Evolutionary conservation across 2,329 filamentous ascomycete genomes (phyloP).

Genomic region (Alternaria sp.): DNA sequence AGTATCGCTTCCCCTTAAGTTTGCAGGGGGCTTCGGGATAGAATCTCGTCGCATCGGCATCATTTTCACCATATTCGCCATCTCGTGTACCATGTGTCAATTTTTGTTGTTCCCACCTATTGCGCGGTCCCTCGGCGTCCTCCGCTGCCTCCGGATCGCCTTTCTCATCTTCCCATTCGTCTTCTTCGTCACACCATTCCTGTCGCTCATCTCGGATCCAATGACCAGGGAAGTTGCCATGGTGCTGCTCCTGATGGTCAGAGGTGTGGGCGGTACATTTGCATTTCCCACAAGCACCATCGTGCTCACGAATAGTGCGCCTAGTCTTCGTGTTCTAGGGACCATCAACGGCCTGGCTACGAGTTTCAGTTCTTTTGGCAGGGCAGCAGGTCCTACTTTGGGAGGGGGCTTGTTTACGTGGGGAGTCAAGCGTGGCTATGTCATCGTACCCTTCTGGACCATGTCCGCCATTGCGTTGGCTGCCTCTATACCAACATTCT

Average conservation of each 20-base stretch:
- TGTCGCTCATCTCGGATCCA: slow-evolving; percentile 66
- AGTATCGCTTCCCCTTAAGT: slow-evolving; percentile 76
- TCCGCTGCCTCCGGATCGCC: slow-evolving; percentile 75
- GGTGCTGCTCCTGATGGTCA: slow-evolving; percentile 73
- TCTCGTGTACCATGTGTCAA: slow-evolving; percentile 81
- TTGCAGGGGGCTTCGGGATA: slow-evolving; percentile 80
- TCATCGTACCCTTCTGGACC: slow-evolving; percentile 83
- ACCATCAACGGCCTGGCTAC: slow-evolving; percentile 93
- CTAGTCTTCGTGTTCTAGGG: slow-evolving; percentile 77
- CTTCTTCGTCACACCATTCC: slow-evolving; percentile 85
- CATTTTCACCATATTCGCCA: slow-evolving; percentile 83
- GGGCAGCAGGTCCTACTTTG: slow-evolving; percentile 79
- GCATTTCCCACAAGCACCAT: slow-evolving; percentile 91
- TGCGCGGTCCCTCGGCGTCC: slow-evolving; percentile 75
- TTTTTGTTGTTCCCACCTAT: slow-evolving; percentile 84
- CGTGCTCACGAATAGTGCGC: slow-evolving; percentile 85
- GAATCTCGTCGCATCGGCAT: slow-evolving; percentile 79
- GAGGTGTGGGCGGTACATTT: slow-evolving; percentile 79
- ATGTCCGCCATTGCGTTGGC: slow-evolving; percentile 70
- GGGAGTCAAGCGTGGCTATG: slow-evolving; percentile 77
- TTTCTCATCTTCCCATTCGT: slow-evolving; percentile 74
- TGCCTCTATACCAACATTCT: slow-evolving; percentile 76
- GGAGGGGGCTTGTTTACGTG: slow-evolving; percentile 76
- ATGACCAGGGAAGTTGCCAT: slow-evolving; percentile 66
- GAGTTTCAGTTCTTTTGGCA: slow-evolving; percentile 78